Evolutionary conservation across 148 eudicot genomes (phyloP).

Genomic region (Salicornia ramosissima): DNA sequence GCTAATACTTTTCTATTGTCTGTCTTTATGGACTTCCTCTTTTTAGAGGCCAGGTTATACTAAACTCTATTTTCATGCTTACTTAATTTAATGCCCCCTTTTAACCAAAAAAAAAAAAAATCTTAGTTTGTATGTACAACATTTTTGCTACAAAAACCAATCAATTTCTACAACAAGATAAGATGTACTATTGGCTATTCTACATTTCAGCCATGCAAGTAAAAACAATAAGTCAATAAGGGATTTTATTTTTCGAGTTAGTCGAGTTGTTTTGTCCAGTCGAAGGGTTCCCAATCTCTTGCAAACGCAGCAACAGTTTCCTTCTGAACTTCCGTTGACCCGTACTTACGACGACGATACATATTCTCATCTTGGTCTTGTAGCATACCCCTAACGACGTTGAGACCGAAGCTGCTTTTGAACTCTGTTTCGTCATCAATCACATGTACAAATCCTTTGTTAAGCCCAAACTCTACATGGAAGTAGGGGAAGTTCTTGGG

Average conservation of each 20-base stretch:
- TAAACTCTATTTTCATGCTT: no score
- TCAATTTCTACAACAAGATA: neutral
- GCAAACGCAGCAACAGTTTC: slow-evolving; percentile 58
- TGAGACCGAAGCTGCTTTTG: slow-evolving; percentile 67
- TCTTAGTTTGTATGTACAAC: neutral
- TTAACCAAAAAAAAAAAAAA: neutral
- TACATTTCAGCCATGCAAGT: neutral
- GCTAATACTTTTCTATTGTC: no score
- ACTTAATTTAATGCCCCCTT: no score
- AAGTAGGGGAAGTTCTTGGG: slow-evolving; percentile 94
- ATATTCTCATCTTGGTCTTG: slow-evolving; percentile 67
- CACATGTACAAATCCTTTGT: slow-evolving; percentile 91
- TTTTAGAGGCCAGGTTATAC: no score
- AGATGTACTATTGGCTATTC: neutral
- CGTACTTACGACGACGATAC: slow-evolving; percentile 67
- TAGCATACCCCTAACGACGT: slow-evolving; percentile 86
- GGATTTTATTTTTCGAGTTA: slow-evolving; percentile 9
- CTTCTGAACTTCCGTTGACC: slow-evolving; percentile 61
- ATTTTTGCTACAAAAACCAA: neutral
- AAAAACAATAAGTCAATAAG: neutral
- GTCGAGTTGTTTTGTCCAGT: slow-evolving; percentile 92
- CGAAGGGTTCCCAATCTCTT: slow-evolving; percentile 78
- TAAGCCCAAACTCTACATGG: slow-evolving; percentile 84
- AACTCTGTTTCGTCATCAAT: slow-evolving; percentile 75
- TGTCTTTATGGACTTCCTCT: no score